Conservation (phyloP, 2,329 filamentous ascomycete species). For the Hypomyces rosellus region DNA sequence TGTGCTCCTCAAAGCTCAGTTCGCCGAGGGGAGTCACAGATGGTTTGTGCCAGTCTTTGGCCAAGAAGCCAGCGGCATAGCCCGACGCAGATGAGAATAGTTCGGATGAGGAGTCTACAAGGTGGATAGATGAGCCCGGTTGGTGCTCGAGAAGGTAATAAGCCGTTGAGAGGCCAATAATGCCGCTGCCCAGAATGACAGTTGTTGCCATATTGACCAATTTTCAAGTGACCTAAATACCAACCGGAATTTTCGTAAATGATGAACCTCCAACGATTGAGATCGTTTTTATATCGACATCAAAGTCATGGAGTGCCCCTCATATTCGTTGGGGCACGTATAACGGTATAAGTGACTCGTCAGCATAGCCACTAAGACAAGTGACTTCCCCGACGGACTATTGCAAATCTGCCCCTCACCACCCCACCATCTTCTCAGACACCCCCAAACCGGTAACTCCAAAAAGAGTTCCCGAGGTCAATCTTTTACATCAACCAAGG, state of each 20-base stretch:
- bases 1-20: constrained; percentile 65
- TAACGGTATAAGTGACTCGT: too few relatives aligned
- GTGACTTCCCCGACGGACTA: too few relatives aligned
- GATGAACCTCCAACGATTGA: not conserved
- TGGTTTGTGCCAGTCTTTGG: constrained; percentile 63
- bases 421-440: not conserved
- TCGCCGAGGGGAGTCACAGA: constrained; percentile 52
- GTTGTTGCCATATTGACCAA: constrained; percentile 39
- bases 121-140: constrained; percentile 36
- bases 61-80: constrained; percentile 67
- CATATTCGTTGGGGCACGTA: too few relatives aligned
- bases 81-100: constrained; percentile 71
- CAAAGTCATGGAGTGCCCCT: too few relatives aligned
- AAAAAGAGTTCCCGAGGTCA: not conserved
- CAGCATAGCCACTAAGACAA: too few relatives aligned
- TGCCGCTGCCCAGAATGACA: constrained; percentile 62
- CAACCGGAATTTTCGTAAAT: too few relatives aligned
- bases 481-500: not conserved
- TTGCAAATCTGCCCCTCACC: not conserved
- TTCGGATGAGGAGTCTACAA: constrained; percentile 41
- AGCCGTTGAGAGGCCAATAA: constrained; percentile 65
- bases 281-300: too few relatives aligned
- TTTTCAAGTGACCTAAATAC: too few relatives aligned
- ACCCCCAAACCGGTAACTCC: too few relatives aligned
- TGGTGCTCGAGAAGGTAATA: constrained; percentile 59